Evolutionary conservation across 768 basidiomycete genomes (phyloP).

Genomic region (Amanita rubescens): DNA sequence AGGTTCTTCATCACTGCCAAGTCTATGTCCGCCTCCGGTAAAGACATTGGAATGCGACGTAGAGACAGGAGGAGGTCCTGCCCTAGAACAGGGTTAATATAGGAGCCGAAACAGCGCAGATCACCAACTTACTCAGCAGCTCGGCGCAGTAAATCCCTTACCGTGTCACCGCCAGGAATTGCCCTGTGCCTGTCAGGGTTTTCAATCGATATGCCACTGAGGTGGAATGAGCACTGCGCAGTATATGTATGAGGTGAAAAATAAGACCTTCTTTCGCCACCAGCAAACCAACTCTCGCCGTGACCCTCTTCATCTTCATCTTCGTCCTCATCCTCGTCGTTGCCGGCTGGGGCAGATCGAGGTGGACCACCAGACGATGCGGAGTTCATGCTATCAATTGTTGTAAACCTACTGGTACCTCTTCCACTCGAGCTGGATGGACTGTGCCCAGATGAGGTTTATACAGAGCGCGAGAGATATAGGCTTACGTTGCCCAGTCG

Average conservation of each 20-base stretch:
- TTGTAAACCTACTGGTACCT: constrained; percentile 20
- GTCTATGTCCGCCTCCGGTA: constrained; percentile 67
- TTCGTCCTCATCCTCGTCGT: constrained; percentile 50
- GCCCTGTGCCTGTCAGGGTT: constrained; percentile 57
- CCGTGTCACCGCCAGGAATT: constrained; percentile 51
- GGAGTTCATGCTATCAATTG: constrained; percentile 20
- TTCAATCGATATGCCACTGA: constrained; percentile 82
- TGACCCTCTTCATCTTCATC: constrained; percentile 44
- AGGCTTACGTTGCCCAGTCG: constrained; percentile 33
- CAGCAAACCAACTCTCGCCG: constrained; percentile 77
- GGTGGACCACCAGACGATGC: constrained; percentile 10
- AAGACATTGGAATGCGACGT: constrained; percentile 33
- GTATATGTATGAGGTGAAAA: background rate
- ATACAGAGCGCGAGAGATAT: background rate
- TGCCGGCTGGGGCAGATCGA: constrained; percentile 26
- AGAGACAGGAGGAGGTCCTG: constrained; percentile 23
- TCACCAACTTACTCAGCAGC: constrained; percentile 62
- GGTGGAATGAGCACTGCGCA: background rate
- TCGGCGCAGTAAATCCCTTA: constrained; percentile 66
- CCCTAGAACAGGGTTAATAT: constrained; percentile 19
- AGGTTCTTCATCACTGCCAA: constrained; percentile 88
- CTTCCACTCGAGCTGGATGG: constrained; percentile 9
- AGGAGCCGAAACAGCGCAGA: background rate
- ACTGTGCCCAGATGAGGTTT: background rate
- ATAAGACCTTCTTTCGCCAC: constrained; percentile 84